Evolutionary conservation across 75 land plant genomes (phyloP), one percentile per base, ranked within the genome.

Genomic region (Selaginella moellendorffii): DNA sequence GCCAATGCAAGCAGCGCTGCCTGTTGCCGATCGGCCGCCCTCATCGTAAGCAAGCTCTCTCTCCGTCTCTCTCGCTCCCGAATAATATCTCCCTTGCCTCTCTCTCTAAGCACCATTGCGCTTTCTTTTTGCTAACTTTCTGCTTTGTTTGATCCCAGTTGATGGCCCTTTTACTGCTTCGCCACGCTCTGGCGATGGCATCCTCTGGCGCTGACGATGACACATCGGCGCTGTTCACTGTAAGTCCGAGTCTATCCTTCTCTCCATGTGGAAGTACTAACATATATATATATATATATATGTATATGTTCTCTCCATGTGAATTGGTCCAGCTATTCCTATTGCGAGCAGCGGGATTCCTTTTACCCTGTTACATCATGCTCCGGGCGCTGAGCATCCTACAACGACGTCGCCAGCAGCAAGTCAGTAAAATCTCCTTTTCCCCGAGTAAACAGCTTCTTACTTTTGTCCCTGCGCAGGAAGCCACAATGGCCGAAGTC

Each of bases 1-100:
- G 71, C 81, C 9, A 70, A 71, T 30, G 31, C 87, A 36, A 75
- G 83, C 75, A 76, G 92, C 56, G 30, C 82, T 21, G 42, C 78
- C 1, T 84, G 82, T 56, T 83, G 81, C 31, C 87, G 84, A 5
- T 69, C 81, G 25, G 76, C 83, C 19, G 85, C 91, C 29, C 30
- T 82, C 5, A 78, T 86, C 68, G 96, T 36, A 36, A 5, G 46
- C 10, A 36, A 36, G 46, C 14, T 36, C 46, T 36, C 46, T 36
- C 46, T 36, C 46, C 14, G 10, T 36, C 46, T 36, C 46, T 36
- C 46, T 36, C 46, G 5, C 46, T 36, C 46, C 14, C 46, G 14
- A 5, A 36, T 14, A 36, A 5, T 5, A 5, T 5, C 46, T 5
- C 46, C 5, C 46, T 5, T 14, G 14, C 46, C 5, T 14, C 14